Percentiles rank a stretch among this genome's conserved stretches.
These are phyloP conservation scores for Acrodontium crateriforme DNA, from an alignment of 2,329 filamentous ascomycete genomes.

Conservation along the genomic window DNA sequence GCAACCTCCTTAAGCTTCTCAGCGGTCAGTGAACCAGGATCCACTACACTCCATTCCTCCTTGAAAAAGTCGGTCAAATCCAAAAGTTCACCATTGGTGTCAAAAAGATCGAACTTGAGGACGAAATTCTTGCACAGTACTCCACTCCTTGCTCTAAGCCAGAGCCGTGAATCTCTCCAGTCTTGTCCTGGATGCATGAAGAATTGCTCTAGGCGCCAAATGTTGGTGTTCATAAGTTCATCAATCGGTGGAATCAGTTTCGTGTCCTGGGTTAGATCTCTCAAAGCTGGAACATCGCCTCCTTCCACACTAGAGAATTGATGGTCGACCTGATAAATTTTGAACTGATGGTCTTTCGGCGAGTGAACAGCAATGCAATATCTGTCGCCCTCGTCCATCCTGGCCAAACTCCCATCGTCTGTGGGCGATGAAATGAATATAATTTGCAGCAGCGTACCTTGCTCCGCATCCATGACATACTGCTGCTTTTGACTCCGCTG, in stretches of 20 bases:
- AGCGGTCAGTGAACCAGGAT: slow-evolving; percentile 27
- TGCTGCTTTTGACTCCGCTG: slow-evolving; percentile 39
- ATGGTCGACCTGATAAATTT: slow-evolving; percentile 65
- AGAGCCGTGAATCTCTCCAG: slow-evolving; percentile 30
- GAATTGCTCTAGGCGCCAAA: slow-evolving; percentile 38
- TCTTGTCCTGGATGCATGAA: slow-evolving; percentile 25
- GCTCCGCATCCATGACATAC: slow-evolving; percentile 65
- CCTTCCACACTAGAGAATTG: slow-evolving; percentile 6
- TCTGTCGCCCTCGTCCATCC: slow-evolving; percentile 6
- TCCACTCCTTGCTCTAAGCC: slow-evolving; percentile 42
- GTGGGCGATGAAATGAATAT: slow-evolving; percentile 46
- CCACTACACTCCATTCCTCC: slow-evolving; percentile 32
- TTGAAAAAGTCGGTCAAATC: slow-evolving; percentile 59
- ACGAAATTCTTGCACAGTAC: slow-evolving; percentile 49
- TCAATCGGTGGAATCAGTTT: slow-evolving; percentile 50
- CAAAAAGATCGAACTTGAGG: slow-evolving; percentile 59
- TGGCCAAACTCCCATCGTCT: slow-evolving; percentile 22
- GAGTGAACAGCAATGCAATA: slow-evolving; percentile 71
- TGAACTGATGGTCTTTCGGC: slow-evolving; percentile 81
- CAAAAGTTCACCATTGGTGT: slow-evolving; percentile 32
- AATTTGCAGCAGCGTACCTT: slow-evolving; percentile 62
- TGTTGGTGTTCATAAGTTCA: slow-evolving; percentile 36
- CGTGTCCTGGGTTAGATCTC: slow-evolving; percentile 41
- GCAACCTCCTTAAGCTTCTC: slow-evolving; percentile 26
- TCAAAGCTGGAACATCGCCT: slow-evolving; percentile 4